Conservation (phyloP, 1,139 yeast genomes). For the Maudiozyma humilis region DNA sequence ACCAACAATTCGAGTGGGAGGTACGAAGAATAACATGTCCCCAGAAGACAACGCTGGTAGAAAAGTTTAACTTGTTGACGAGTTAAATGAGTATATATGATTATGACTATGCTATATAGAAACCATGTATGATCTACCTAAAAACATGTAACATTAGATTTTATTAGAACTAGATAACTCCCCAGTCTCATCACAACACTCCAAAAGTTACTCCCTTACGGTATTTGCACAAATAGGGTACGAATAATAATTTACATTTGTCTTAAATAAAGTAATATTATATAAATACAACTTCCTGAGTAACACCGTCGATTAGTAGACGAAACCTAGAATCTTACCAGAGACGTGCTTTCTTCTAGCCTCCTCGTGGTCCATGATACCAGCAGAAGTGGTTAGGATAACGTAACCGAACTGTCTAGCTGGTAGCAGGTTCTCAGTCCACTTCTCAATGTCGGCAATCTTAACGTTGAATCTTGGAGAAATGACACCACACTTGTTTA, state of each 20-base stretch:
- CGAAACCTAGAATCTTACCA: slow-evolving; percentile 95
- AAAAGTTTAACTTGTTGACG: background rate
- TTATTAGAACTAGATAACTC: background rate
- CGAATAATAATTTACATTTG: background rate
- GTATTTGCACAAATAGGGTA: background rate
- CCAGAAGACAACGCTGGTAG: background rate
- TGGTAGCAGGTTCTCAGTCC: slow-evolving; percentile 96
- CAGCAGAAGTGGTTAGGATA: slow-evolving; percentile 96
- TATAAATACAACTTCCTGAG: background rate
- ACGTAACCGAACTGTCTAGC: slow-evolving; percentile 98
- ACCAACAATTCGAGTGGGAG: background rate
- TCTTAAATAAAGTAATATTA: background rate
- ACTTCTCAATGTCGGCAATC: slow-evolving; percentile 87
- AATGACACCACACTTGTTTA: slow-evolving; percentile 97
- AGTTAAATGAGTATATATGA: no score
- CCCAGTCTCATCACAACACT: no score
- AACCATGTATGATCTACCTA: background rate
- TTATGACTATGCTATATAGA: no score
- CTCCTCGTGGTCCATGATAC: slow-evolving; percentile 99
- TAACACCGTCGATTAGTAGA: slow-evolving; percentile 46
- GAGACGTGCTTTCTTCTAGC: slow-evolving; percentile 99
- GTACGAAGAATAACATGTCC: background rate
- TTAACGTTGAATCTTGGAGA: slow-evolving; percentile 97
- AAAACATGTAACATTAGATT: background rate
- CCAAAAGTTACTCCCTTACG: no score